A percentile compares a stretch with the other conserved stretches of the same genome.
Conservation (phyloP, 257 asterid genomes). For the Solanum microdontum region DNA sequence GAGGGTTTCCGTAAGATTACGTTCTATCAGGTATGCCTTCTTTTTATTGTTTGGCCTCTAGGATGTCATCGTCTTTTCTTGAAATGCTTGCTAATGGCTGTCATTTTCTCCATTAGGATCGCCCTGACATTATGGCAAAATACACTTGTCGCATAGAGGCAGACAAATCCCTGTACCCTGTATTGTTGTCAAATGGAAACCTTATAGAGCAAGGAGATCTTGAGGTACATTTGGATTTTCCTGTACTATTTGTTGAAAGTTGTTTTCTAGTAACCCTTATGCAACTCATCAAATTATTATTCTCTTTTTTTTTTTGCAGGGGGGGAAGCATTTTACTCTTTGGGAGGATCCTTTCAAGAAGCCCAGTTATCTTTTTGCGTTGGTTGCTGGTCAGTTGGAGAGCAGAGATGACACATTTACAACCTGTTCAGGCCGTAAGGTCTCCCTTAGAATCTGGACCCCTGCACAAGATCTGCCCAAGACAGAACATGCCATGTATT, state of each 20-base stretch:
- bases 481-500: slow-evolving; percentile 94
- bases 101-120: slow-evolving; percentile 45
- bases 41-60: neutral
- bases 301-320: slow-evolving; percentile 29
- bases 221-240: slow-evolving; percentile 35
- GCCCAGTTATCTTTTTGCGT: slow-evolving; percentile 93
- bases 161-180: slow-evolving; percentile 86
- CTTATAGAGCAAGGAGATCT: slow-evolving; percentile 77
- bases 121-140: slow-evolving; percentile 94
- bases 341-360: slow-evolving; percentile 96
- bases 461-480: slow-evolving; percentile 84
- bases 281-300: neutral
- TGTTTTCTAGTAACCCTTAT: neutral
- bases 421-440: slow-evolving; percentile 78
- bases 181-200: slow-evolving; percentile 79
- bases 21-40: slow-evolving; percentile 57
- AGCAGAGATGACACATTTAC: slow-evolving; percentile 76
- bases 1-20: slow-evolving; percentile 95
- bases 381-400: slow-evolving; percentile 90
- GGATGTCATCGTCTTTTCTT: neutral
- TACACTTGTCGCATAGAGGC: slow-evolving; percentile 89
- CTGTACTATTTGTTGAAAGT: neutral
- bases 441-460: slow-evolving; percentile 82
- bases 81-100: slow-evolving; percentile 8
- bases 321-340: slow-evolving; percentile 57